Evolutionary conservation across 2,329 filamentous ascomycete species (phyloP).

Genomic region (Chrysosphaeria jannelii): DNA sequence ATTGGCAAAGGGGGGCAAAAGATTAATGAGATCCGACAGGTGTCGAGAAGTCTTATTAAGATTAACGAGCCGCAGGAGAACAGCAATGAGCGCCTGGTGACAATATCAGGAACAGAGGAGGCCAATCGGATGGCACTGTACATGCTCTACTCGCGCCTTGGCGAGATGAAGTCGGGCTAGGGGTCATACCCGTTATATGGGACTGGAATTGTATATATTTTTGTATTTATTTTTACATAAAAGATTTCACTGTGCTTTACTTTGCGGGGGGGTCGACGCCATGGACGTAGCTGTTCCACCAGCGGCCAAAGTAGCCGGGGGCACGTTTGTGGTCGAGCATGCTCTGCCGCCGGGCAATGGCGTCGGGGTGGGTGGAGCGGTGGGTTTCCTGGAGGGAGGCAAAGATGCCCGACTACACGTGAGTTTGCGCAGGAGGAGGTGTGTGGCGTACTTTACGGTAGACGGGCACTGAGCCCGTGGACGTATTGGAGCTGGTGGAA

Average conservation of each 20-base stretch:
- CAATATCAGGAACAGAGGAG: constrained; percentile 89
- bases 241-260: background rate
- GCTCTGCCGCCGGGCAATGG: constrained; percentile 19
- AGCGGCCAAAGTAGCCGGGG: constrained; percentile 18
- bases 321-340: constrained; percentile 20
- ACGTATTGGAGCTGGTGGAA: constrained; percentile 4
- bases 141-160: constrained; percentile 93
- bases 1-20: constrained; percentile 96
- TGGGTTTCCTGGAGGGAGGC: constrained; percentile 20
- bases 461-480: constrained; percentile 2
- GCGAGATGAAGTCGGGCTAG: constrained; percentile 16
- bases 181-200: background rate
- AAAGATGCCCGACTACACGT: constrained; percentile 13
- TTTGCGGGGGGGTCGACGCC: background rate
- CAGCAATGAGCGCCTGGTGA: constrained; percentile 91
- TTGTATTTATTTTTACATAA: too few relatives aligned
- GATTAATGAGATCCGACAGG: constrained; percentile 95
- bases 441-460: constrained; percentile 1
- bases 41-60: constrained; percentile 95
- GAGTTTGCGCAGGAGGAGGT: background rate
- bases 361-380: constrained; percentile 13
- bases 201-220: background rate
- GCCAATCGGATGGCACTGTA: constrained; percentile 99
- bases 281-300: constrained; percentile 23
- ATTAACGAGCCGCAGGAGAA: constrained; percentile 99